phyloP scores from a whole-genome alignment of 306 rosid species.

The Myrica gale region DNA sequence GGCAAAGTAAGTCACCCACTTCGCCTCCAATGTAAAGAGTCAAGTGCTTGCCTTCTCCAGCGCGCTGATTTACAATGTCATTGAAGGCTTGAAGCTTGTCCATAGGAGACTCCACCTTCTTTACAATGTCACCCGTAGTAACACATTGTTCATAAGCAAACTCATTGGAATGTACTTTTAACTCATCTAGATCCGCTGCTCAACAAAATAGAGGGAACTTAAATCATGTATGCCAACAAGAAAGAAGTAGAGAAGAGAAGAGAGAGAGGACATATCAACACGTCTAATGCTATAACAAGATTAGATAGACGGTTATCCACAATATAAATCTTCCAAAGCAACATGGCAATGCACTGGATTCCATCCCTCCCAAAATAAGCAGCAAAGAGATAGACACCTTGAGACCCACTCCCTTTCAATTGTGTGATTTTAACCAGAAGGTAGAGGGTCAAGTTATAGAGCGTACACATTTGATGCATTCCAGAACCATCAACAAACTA shows the following conservation, averaged over 20 bases:
- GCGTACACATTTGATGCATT: no score
- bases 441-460: no score
- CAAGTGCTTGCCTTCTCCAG: constrained; percentile 47
- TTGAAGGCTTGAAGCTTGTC: constrained; percentile 79
- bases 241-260: neutral
- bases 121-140: constrained; percentile 79
- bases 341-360: neutral
- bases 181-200: constrained; percentile 67
- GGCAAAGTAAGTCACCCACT: constrained; percentile 88
- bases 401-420: no score
- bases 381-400: neutral
- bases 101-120: constrained; percentile 84
- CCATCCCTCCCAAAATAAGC: neutral
- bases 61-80: constrained; percentile 38
- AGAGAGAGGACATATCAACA: neutral
- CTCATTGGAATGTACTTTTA: constrained; percentile 79
- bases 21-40: constrained; percentile 86
- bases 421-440: no score
- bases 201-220: constrained; percentile 6
- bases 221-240: neutral
- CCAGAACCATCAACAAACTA: no score
- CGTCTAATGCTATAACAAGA: neutral
- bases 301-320: neutral
- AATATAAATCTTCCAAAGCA: neutral
- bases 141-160: constrained; percentile 59